Evolutionary conservation across 345 rosid species (phyloP).

Genomic region (Syzygium jambos): DNA sequence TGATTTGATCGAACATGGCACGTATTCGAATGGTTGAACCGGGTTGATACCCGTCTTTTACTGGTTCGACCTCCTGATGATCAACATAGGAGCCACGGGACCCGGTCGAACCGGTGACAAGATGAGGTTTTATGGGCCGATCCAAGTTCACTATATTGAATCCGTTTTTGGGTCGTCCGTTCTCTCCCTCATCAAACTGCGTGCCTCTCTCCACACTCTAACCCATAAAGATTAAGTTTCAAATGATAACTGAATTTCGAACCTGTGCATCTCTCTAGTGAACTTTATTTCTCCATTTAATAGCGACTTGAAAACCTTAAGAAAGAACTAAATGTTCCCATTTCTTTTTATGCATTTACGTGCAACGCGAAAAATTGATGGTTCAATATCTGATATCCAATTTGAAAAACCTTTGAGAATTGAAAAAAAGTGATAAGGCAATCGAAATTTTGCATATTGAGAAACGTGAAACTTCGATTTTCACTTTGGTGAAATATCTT

Average conservation of each 20-base stretch:
- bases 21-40: background rate
- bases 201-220: background rate
- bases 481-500: background rate
- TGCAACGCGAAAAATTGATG: background rate
- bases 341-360: background rate
- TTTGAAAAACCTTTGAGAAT: background rate
- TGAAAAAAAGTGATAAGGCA: background rate
- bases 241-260: background rate
- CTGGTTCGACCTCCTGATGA: background rate
- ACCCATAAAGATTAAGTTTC: background rate
- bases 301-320: background rate
- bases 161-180: background rate
- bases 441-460: background rate
- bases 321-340: background rate
- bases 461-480: accelerated
- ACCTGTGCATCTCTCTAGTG: background rate
- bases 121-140: background rate
- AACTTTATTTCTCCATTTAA: background rate
- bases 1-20: background rate
- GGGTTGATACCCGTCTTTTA: background rate
- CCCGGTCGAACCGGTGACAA: background rate
- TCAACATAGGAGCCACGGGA: background rate
- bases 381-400: background rate
- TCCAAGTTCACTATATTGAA: background rate
- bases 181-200: background rate